phyloP scores from a whole-genome alignment of 2,329 filamentous ascomycete species.

The Tolypocladium tropicale region DNA sequence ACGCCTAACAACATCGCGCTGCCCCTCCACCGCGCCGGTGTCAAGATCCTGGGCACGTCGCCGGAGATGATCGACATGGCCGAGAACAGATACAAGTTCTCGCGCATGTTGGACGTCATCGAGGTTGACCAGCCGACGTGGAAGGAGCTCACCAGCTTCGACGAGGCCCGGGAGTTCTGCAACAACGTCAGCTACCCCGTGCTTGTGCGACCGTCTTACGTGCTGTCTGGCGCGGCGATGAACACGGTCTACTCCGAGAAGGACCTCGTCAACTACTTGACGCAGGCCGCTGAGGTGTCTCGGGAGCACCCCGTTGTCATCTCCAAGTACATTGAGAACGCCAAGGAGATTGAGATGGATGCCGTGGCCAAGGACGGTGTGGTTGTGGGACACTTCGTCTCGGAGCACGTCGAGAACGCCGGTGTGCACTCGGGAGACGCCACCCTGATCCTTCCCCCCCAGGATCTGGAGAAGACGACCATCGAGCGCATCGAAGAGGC shows the following conservation, averaged over 20 bases:
- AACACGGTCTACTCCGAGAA: constrained; percentile 97
- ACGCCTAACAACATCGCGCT: constrained; percentile 97
- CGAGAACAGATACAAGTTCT: constrained; percentile 98
- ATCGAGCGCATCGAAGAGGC: constrained; percentile 88
- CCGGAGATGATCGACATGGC: constrained; percentile 98
- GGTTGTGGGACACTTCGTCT: constrained; percentile 93
- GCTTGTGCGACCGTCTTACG: constrained; percentile 89
- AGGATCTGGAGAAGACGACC: constrained; percentile 83
- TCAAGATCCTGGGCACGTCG: constrained; percentile 89
- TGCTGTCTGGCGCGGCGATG: constrained; percentile 95
- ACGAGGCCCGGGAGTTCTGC: constrained; percentile 82
- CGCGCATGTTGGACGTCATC: constrained; percentile 91
- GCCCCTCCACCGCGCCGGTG: constrained; percentile 75
- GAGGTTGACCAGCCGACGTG: constrained; percentile 92
- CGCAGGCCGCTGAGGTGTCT: constrained; percentile 87
- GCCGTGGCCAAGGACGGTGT: constrained; percentile 84
- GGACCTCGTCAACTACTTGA: constrained; percentile 78
- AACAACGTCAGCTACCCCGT: constrained; percentile 85
- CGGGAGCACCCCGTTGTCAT: constrained; percentile 95
- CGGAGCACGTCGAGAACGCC: constrained; percentile 96
- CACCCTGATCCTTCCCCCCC: constrained; percentile 86
- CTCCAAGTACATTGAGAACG: constrained; percentile 98
- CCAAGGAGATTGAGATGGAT: constrained; percentile 99
- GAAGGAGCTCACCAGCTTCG: constrained; percentile 94
- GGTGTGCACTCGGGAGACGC: constrained; percentile 98